Evolutionary conservation across 306 rosid species (phyloP).

Genomic region (Neltuma alba): DNA sequence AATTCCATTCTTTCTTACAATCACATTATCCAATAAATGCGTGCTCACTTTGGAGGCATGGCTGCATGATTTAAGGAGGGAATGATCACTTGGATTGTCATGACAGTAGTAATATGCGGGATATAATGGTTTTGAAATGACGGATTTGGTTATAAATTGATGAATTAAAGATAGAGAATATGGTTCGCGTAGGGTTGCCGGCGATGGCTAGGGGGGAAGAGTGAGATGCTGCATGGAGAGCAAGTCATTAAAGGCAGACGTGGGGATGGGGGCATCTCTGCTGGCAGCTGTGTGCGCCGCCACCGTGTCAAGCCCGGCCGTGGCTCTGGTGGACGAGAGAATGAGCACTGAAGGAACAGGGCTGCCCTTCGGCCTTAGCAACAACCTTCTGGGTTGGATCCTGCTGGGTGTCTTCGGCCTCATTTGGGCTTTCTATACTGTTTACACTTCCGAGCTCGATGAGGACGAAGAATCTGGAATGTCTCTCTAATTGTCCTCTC

Average conservation of each 20-base stretch:
- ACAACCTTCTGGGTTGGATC: constrained; percentile 93
- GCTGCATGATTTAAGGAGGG: too few species aligned
- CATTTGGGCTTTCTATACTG: constrained; percentile 63
- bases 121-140: too few species aligned
- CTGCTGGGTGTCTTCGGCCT: constrained; percentile 76
- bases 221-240: constrained; percentile 66
- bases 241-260: constrained; percentile 34
- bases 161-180: background rate
- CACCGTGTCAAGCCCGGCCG: constrained; percentile 78
- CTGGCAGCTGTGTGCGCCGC: constrained; percentile 68
- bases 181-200: constrained; percentile 59
- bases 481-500: constrained; percentile 53
- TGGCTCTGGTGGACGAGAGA: constrained; percentile 95
- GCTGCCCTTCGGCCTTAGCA: constrained; percentile 93
- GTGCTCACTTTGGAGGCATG: too few species aligned
- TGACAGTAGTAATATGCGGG: background rate
- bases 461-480: constrained; percentile 96
- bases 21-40: too few species aligned
- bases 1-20: too few species aligned
- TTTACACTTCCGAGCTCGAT: constrained; percentile 69
- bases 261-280: constrained; percentile 74
- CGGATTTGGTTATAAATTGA: too few species aligned
- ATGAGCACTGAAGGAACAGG: constrained; percentile 95
- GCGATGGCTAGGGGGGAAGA: constrained; percentile 62
- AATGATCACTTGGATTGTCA: background rate